Percentiles rank a stretch among this genome's conserved stretches.
Evolutionary conservation across 73 alveolate genomes (phyloP).

Genomic region (Paramecium primaurelia): DNA sequence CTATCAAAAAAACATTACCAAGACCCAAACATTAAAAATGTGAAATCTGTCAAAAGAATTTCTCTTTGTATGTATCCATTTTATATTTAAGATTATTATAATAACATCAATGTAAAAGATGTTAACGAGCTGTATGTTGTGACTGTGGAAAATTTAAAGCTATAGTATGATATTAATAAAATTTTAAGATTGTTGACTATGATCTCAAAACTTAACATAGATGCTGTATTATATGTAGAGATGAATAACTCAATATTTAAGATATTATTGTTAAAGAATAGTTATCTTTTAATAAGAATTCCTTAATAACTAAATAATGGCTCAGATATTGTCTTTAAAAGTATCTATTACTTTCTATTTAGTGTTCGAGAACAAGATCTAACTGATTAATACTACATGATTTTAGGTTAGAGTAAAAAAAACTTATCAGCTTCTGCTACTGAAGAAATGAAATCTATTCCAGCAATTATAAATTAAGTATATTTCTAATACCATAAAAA

Average conservation of each 20-base stretch:
- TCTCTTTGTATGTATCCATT: not conserved
- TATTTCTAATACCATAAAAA: not conserved
- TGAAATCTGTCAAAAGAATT: not conserved
- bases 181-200: not conserved
- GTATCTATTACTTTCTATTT: not conserved
- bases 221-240: not conserved
- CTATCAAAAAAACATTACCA: not conserved
- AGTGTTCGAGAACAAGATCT: not conserved
- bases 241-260: not conserved
- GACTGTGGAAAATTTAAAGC: slow-evolving; percentile 39
- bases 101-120: slow-evolving; percentile 32
- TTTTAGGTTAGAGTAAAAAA: not conserved
- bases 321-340: not conserved
- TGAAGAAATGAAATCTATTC: not conserved
- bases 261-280: not conserved
- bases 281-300: not conserved
- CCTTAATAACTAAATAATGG: not conserved
- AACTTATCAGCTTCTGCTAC: not conserved
- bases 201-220: slow-evolving; percentile 14
- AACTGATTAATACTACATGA: not conserved
- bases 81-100: not conserved
- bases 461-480: not conserved
- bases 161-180: not conserved
- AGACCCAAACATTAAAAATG: not conserved
- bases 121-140: slow-evolving; percentile 11